Percentiles rank a stretch among this genome's conserved stretches.
These are phyloP conservation scores for Penicillium sp. DNA, from an alignment of 2,329 filamentous ascomycete species.

Conservation along the genomic window DNA sequence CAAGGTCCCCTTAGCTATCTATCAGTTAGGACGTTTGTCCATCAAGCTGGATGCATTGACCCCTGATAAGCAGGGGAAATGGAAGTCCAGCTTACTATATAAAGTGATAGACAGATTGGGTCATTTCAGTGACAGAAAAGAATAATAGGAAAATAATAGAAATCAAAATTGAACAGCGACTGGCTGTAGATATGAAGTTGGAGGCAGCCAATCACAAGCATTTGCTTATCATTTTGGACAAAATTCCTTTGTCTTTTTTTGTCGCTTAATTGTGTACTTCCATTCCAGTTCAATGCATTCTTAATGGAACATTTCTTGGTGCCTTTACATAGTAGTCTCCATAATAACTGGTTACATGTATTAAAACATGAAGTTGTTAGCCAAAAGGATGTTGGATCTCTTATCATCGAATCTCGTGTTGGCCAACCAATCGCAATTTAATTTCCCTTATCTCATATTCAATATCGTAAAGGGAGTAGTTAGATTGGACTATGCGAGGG, in stretches of 20 bases:
- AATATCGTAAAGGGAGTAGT: background rate
- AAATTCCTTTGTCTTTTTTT: background rate
- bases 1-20: no score
- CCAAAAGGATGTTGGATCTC: background rate
- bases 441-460: slow-evolving; percentile 1
- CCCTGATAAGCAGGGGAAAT: slow-evolving; percentile 16
- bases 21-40: background rate
- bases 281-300: background rate
- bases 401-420: slow-evolving; percentile 13
- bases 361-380: background rate
- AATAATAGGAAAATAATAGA: slow-evolving; percentile 15
- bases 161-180: slow-evolving; percentile 8
- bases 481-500: background rate
- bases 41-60: background rate
- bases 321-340: background rate
- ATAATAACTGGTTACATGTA: background rate
- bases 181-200: slow-evolving; percentile 32
- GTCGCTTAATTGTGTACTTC: background rate
- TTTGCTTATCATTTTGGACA: slow-evolving; percentile 16
- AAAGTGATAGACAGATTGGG: slow-evolving; percentile 15
- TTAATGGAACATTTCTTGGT: background rate
- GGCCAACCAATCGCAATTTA: slow-evolving; percentile 14
- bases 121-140: slow-evolving; percentile 16
- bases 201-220: slow-evolving; percentile 25
- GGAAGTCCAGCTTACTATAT: background rate